phyloP scores from a whole-genome alignment of 306 rosid species.

The Medicago ruthenica region DNA sequence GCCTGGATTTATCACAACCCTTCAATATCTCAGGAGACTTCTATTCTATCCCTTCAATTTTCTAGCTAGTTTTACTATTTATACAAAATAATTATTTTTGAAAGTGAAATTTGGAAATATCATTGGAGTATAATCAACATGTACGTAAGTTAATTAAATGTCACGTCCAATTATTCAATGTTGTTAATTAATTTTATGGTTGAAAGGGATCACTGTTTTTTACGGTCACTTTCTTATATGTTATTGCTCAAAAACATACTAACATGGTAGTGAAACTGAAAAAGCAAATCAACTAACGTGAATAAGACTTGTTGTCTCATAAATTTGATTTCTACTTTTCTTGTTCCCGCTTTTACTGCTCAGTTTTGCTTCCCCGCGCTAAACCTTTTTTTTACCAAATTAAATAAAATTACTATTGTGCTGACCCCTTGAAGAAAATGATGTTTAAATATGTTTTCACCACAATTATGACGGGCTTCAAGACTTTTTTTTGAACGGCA shows the following conservation, averaged over 20 bases:
- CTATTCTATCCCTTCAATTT: neutral
- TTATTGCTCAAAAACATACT: slow-evolving; percentile 18
- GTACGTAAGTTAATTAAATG: too few relatives aligned
- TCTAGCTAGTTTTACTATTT: neutral
- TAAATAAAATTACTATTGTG: too few relatives aligned
- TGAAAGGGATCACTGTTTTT: slow-evolving; percentile 35
- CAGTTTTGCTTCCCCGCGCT: slow-evolving; percentile 46
- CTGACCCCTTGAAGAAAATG: too few relatives aligned
- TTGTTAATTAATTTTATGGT: neutral
- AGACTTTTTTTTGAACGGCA: too few relatives aligned
- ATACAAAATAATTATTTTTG: neutral
- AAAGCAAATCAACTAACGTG: slow-evolving; percentile 37
- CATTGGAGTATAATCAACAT: neutral
- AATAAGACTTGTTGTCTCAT: slow-evolving; percentile 30
- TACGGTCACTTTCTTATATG: slow-evolving; percentile 20
- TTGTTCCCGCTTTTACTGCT: slow-evolving; percentile 60
- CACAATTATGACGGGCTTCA: too few relatives aligned
- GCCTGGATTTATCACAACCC: slow-evolving; percentile 36
- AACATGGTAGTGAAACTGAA: slow-evolving; percentile 27
- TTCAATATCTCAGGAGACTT: slow-evolving; percentile 8
- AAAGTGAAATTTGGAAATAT: neutral
- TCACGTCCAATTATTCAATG: neutral
- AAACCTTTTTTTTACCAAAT: too few relatives aligned
- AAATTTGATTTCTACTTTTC: slow-evolving; percentile 37
- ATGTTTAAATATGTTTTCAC: too few relatives aligned